phyloP scores from a whole-genome alignment of 768 basidiomycete genomes.

The Heimioporus sp. region DNA sequence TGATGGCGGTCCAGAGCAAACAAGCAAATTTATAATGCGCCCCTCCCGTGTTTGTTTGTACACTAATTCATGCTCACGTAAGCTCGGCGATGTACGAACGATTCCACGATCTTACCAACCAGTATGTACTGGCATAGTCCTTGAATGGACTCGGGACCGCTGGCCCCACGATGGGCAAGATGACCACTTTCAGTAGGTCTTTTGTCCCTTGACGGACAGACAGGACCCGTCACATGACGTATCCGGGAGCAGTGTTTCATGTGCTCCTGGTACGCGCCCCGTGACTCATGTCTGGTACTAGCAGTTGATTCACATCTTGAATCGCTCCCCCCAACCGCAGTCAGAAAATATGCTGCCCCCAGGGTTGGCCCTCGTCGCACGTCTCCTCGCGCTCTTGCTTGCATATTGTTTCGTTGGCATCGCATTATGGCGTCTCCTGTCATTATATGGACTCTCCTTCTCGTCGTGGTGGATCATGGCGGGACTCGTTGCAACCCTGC shows the following conservation, averaged over 20 bases:
- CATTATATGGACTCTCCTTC: slow-evolving; percentile 20
- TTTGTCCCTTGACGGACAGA: neutral
- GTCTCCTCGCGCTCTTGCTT: neutral
- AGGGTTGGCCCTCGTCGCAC: slow-evolving; percentile 12
- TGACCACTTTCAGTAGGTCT: too few relatives aligned
- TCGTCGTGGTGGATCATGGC: slow-evolving; percentile 40
- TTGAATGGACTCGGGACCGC: neutral
- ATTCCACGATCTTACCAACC: neutral
- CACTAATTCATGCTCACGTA: neutral
- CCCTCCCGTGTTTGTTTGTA: slow-evolving; percentile 24
- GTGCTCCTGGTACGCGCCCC: too few relatives aligned
- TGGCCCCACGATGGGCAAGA: too few relatives aligned
- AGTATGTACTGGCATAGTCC: neutral
- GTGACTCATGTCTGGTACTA: neutral
- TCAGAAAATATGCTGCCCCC: slow-evolving; percentile 9
- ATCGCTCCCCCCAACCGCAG: neutral
- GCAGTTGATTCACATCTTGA: too few relatives aligned
- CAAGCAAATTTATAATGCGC: slow-evolving; percentile 23
- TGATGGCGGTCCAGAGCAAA: neutral
- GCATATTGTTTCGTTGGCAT: slow-evolving; percentile 1
- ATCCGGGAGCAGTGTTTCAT: too few relatives aligned
- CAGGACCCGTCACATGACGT: too few relatives aligned
- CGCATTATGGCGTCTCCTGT: slow-evolving; percentile 4
- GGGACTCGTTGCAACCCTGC: slow-evolving; percentile 32
- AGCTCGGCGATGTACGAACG: too few relatives aligned